Conservation (phyloP, 768 basidiomycete genomes). For the Boletus tomentosulus region DNA sequence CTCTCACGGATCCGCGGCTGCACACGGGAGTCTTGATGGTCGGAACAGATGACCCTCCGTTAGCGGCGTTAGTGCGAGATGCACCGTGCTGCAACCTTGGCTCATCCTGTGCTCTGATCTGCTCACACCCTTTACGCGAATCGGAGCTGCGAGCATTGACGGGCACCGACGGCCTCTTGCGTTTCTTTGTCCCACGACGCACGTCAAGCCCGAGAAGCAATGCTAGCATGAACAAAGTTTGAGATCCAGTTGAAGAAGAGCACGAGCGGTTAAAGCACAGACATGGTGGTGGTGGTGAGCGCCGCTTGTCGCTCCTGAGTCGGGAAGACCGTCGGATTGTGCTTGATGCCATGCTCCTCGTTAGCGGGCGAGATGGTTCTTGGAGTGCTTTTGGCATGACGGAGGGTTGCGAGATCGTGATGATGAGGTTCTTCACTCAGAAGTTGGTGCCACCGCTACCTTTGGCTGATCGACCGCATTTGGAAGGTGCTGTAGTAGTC, state of each 20-base stretch:
- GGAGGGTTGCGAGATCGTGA: neutral
- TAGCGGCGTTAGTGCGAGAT: slow-evolving; percentile 1
- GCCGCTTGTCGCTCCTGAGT: slow-evolving; percentile 3
- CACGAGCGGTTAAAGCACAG: slow-evolving; percentile 6
- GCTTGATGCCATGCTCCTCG: slow-evolving; percentile 23
- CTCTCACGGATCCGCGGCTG: slow-evolving; percentile 36
- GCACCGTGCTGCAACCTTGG: neutral
- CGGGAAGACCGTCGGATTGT: slow-evolving; percentile 23
- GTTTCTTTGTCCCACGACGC: slow-evolving; percentile 7
- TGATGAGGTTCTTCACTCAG: neutral
- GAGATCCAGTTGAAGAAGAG: neutral
- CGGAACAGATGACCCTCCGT: neutral
- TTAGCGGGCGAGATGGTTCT: slow-evolving; percentile 11
- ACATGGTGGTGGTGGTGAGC: slow-evolving; percentile 8
- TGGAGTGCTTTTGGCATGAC: slow-evolving; percentile 19
- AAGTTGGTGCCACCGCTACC: neutral
- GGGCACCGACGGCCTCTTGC: neutral
- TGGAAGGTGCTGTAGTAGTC: slow-evolving; percentile 30
- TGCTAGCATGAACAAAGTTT: slow-evolving; percentile 9
- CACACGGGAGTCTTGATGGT: slow-evolving; percentile 7
- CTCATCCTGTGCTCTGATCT: slow-evolving; percentile 3
- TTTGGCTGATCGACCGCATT: slow-evolving; percentile 18
- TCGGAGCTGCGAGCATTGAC: slow-evolving; percentile 1
- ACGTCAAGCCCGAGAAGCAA: neutral
- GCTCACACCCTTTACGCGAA: slow-evolving; percentile 13